These are phyloP conservation scores for Podila verticillata DNA, from an alignment of 192 early-diverging fungal genomes.

Conservation along the genomic window DNA sequence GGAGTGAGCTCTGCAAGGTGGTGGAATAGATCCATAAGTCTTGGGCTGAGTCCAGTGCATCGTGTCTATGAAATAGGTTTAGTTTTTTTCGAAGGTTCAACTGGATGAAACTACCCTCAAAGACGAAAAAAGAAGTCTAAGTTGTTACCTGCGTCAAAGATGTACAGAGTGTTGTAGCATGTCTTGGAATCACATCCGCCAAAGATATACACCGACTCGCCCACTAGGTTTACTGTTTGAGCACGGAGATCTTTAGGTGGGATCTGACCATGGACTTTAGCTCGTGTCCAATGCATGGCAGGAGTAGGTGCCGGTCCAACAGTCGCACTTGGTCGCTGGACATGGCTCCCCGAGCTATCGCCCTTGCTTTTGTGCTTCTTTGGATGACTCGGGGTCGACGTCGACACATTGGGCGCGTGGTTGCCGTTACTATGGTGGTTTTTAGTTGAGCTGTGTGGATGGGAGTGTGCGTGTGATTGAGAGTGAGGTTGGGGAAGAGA, in stretches of 20 bases:
- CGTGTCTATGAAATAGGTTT: slow-evolving; percentile 62
- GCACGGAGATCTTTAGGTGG: slow-evolving; percentile 77
- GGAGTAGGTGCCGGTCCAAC: slow-evolving; percentile 73
- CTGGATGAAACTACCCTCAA: too few species aligned
- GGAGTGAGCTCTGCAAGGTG: slow-evolving; percentile 85
- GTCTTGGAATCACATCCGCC: slow-evolving; percentile 82
- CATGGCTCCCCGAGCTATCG: neutral
- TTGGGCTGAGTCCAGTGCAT: slow-evolving; percentile 82
- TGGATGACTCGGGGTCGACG: slow-evolving; percentile 4
- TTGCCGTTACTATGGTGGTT: neutral
- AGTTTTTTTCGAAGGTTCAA: too few species aligned
- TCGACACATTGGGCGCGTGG: neutral
- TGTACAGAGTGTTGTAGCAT: slow-evolving; percentile 81
- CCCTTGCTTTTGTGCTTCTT: slow-evolving; percentile 17
- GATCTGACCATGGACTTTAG: slow-evolving; percentile 64
- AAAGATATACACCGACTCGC: slow-evolving; percentile 83
- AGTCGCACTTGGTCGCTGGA: slow-evolving; percentile 32
- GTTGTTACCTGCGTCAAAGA: slow-evolving; percentile 77
- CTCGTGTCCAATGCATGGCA: slow-evolving; percentile 84
- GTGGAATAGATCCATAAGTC: slow-evolving; percentile 74
- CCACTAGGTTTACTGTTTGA: slow-evolving; percentile 80
- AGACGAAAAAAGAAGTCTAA: too few species aligned
- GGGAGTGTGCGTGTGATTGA: slow-evolving; percentile 1
- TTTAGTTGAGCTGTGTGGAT: neutral
- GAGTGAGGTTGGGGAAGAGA: neutral